Base-by-base conservation (phyloP, 495 filamentous ascomycete genomes). In the Hypoxylon lienhwacheense region DNA sequence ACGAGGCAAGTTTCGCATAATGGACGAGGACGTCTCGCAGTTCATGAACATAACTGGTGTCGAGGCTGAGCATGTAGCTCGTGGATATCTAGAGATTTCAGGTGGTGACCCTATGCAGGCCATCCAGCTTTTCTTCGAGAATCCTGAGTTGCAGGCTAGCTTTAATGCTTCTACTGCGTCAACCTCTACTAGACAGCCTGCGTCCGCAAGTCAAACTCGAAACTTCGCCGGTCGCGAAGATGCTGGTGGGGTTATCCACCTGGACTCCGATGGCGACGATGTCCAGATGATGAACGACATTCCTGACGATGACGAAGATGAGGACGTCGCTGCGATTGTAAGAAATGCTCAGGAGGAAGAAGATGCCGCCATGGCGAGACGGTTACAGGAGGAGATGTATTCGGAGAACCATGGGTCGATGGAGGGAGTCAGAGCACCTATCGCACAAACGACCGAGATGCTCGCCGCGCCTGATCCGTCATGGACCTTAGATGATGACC, bases 381-480 rank as follows among this genome's bases (percentile, higher is more conserved):
- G 89, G 32, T 66, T 98, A 34, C 95, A 97, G 63, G 89, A 97
- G 63, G 90, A 98, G 70, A 76, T 96, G 64, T 97, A 97, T 64
- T 72, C 77, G 72, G 79, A 56, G 73, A 75, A 57, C 53, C 63
- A 29, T 41, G 47, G 47, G 63, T 73, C 25, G 58, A 67, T 65
- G n/a, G 84, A 89, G 54, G 85, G 76, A 10, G 86, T 97, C 28
- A 79, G 93, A 61, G 93, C 95, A 29, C 93, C 93, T 20, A 91
- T 98, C 72, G 89, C 85, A 29, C 83, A 90, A 51, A 95, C 86
- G 11, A 93, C 88, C 14, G 95, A 97, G 71, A 97, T 89, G 0
- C 80, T 98, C 31, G 85, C 96, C 22, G 91, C 85, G 2, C 88
- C 87, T 10, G 55, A 56, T 25, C 59, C 44, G 6, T 52, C 55